Evolutionary conservation across 176 grass and related monocot genomes (phyloP), one percentile per base, ranked within the genome.

Genomic region (Hordeum marinum): DNA sequence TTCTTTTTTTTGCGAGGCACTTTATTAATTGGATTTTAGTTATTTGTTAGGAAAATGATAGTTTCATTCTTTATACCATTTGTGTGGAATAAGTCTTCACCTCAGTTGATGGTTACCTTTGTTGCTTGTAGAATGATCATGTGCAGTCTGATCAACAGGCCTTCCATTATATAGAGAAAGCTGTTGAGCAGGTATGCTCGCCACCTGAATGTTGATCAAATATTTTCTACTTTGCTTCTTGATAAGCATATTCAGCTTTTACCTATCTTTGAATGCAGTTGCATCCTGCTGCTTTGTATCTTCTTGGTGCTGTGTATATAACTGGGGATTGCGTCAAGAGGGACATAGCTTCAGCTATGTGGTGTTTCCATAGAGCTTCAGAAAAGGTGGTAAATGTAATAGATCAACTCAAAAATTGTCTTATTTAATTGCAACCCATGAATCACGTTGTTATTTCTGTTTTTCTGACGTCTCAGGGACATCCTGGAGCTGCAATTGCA

Each of bases 301-400:
- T 98, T 84, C 91, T 98, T 68, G 95, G 95, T 29, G 80, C 95
- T 82, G 95, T 98, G 52, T 98, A 98, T 88, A 84, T 98, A 75
- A 82, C 93, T 71, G 93, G 95, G 12, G 95, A 98, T 63, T 98
- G 95, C 87, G 93, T 95, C 64, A 91, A 93, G 78, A 98, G 88
- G 81, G 91, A 95, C 79, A 88, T 95, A 60, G 89, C 93, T 67
- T 98, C 95, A 5, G 95, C 95, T 15, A 89, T 95, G 83, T 95
- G 95, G 95, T 95, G 93, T 84, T 98, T 98, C 72, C 95, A 95
- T 82, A 91, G 93, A 93, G 91, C 93, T 73, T 98, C 95, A 43
- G 90, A 92, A 88, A 95, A 98, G 93, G 95, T 95, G 25, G 18
- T 57, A 74, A 41, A 73, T 43, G 42, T 20, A 72, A 83, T 9